Conservation (phyloP, 140 eudicot genomes). For the Flaveria floridana region DNA sequence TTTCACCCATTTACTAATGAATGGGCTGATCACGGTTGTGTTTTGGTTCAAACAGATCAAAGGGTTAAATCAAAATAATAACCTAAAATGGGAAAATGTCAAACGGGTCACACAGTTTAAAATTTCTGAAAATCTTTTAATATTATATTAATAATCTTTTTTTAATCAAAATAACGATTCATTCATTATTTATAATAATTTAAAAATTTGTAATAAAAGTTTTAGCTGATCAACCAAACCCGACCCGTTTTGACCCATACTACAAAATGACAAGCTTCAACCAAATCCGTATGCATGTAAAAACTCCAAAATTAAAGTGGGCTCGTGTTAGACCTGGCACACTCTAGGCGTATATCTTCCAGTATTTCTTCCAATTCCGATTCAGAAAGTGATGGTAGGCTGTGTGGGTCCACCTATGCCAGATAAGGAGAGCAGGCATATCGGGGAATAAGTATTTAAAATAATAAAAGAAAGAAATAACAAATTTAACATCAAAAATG, state of each 20-base stretch:
- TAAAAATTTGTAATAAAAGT: background rate
- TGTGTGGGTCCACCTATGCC: constrained; percentile 58
- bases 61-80: background rate
- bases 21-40: background rate
- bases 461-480: background rate
- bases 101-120: background rate
- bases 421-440: background rate
- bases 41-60: background rate
- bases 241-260: background rate
- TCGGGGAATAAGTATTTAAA: background rate
- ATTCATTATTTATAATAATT: background rate
- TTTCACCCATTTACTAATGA: background rate
- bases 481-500: constrained; percentile 6
- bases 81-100: background rate
- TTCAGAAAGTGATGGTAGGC: constrained; percentile 57
- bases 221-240: background rate
- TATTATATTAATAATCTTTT: background rate
- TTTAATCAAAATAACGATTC: background rate
- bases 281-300: constrained; percentile 2
- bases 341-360: constrained; percentile 83
- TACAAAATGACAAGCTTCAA: background rate
- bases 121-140: background rate
- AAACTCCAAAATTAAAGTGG: background rate
- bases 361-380: constrained; percentile 67
- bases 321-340: constrained; percentile 63